A percentile compares a stretch with the other conserved stretches of the same genome.
These are phyloP conservation scores for Warburgia ugandensis DNA, from an alignment of 164 flowering plant genomes.

Conservation along the genomic window DNA sequence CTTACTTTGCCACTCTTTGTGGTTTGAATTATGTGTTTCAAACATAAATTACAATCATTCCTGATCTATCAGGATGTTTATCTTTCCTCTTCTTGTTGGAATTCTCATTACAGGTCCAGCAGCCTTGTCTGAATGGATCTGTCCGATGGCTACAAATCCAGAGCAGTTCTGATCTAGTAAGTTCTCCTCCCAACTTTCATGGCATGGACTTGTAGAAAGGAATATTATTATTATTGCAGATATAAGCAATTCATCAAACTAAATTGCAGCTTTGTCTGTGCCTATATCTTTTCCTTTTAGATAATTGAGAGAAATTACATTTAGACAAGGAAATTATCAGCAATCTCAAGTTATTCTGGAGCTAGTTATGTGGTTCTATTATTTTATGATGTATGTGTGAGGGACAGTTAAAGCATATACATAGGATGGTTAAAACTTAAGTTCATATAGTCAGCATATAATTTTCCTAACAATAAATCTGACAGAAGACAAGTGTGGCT, in stretches of 20 bases:
- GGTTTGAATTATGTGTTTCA: neutral
- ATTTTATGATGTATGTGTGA: too few species aligned
- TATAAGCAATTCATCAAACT: neutral
- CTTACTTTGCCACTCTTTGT: neutral
- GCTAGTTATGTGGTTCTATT: too few species aligned
- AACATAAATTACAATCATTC: neutral
- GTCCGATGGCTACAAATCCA: conserved; percentile 80
- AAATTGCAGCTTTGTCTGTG: too few species aligned
- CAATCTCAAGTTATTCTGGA: too few species aligned
- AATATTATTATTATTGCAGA: neutral
- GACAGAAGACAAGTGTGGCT: too few species aligned
- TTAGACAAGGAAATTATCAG: too few species aligned
- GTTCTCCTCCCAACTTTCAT: conserved; percentile 3
- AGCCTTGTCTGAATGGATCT: conserved; percentile 34
- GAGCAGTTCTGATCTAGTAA: conserved; percentile 57
- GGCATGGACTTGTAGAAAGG: neutral
- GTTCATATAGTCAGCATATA: too few species aligned
- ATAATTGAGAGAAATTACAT: too few species aligned
- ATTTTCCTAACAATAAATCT: too few species aligned
- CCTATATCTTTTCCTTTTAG: too few species aligned
- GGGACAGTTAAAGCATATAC: too few species aligned
- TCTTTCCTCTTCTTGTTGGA: neutral
- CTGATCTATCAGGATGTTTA: neutral
- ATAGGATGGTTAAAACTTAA: too few species aligned
- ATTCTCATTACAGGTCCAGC: conserved; percentile 38